These are phyloP conservation scores for Gloeopeniophorella convolvens DNA, from an alignment of 768 basidiomycete species.

Conservation along the genomic window DNA sequence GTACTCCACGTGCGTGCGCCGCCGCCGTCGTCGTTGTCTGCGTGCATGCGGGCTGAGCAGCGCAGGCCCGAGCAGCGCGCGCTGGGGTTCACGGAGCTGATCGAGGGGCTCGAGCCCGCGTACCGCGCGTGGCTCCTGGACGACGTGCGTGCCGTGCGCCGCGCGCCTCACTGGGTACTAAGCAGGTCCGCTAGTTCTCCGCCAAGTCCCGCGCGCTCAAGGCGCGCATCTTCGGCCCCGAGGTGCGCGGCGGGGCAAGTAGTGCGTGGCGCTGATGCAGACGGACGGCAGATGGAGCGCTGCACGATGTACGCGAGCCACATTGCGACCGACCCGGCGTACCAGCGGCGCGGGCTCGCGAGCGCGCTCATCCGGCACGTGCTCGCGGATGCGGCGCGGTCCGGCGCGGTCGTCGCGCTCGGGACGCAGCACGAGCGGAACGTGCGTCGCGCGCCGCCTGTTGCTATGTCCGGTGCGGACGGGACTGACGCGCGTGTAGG, in stretches of 20 bases:
- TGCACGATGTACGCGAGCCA: neutral
- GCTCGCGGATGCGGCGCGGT: neutral
- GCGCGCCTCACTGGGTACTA: neutral
- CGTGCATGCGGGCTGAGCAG: too few species aligned
- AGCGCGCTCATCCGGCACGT: neutral
- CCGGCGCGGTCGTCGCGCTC: neutral
- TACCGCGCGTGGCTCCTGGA: conserved; percentile 1
- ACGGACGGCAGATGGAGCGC: neutral
- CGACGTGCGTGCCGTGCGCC: neutral
- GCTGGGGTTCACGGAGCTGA: neutral
- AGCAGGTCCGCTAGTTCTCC: neutral
- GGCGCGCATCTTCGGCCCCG: neutral
- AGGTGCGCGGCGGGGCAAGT: neutral
- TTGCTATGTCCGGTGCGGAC: neutral
- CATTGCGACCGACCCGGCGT: conserved; percentile 1
- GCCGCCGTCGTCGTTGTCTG: too few species aligned
- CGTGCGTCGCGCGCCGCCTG: neutral
- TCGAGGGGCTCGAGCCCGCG: neutral
- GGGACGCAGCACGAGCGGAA: conserved; percentile 5
- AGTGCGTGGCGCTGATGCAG: neutral
- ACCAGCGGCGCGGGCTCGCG: neutral
- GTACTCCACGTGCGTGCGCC: conserved; percentile 1
- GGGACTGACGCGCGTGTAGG: neutral
- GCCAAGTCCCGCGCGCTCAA: conserved; percentile 1
- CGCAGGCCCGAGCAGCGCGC: conserved; percentile 1